A percentile compares a stretch with the other conserved stretches of the same genome.
Evolutionary conservation across 2,329 filamentous ascomycete genomes (phyloP).

Genomic region (Alternaria gansuensis): DNA sequence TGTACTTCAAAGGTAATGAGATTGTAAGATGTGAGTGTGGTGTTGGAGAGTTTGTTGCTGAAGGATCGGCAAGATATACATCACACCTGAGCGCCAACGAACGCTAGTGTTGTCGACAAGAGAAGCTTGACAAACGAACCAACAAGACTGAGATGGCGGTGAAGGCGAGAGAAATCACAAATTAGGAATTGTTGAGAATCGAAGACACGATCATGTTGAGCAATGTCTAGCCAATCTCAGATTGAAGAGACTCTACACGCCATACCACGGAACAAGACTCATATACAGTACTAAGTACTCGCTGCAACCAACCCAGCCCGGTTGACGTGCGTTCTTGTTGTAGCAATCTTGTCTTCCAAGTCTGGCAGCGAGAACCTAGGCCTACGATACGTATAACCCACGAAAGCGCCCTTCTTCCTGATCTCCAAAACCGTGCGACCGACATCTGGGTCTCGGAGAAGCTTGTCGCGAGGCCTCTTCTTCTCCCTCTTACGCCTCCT

Average conservation of each 20-base stretch:
- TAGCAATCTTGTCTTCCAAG: conserved; percentile 34
- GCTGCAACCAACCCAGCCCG: conserved; percentile 18
- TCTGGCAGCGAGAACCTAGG: conserved; percentile 49
- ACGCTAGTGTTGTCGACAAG: background rate
- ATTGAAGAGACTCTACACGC: background rate
- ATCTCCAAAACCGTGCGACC: conserved; percentile 77
- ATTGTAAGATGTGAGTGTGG: background rate
- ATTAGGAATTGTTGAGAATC: background rate
- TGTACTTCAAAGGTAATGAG: background rate
- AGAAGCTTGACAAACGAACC: background rate
- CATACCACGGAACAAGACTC: background rate
- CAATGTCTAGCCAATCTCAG: background rate
- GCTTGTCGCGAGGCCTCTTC: conserved; percentile 82
- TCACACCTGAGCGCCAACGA: background rate
- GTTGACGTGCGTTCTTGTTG: conserved; percentile 4
- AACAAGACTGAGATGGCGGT: background rate
- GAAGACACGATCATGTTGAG: background rate
- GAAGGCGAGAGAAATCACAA: background rate
- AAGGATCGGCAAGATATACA: background rate
- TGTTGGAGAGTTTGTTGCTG: background rate
- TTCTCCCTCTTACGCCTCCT: conserved; percentile 70
- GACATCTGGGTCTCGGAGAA: conserved; percentile 76
- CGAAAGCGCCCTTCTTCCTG: conserved; percentile 82
- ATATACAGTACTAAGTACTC: conserved; percentile 8
- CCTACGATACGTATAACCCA: conserved; percentile 86